These are phyloP conservation scores for Diplodia intermedia DNA, from an alignment of 2,329 filamentous ascomycete genomes.

Conservation along the genomic window DNA sequence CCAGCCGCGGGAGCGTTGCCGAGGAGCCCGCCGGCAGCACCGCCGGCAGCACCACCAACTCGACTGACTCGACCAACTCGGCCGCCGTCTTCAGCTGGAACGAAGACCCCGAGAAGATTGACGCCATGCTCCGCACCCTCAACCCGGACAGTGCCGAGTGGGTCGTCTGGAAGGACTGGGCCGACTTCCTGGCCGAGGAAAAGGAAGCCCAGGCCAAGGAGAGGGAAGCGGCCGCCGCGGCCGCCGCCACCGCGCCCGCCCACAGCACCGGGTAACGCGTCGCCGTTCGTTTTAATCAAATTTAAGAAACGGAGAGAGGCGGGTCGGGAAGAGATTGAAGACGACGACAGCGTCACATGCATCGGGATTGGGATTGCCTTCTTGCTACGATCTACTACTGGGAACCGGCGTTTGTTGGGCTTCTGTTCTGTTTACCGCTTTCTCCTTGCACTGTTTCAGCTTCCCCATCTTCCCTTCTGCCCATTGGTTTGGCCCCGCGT, in stretches of 20 bases:
- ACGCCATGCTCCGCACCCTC: conserved; percentile 25
- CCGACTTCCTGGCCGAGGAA: conserved; percentile 28
- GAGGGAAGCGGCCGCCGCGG: conserved; percentile 2
- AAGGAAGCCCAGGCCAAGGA: conserved; percentile 9
- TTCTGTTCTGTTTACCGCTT: not conserved
- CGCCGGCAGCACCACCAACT: not conserved
- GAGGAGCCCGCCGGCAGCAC: not conserved
- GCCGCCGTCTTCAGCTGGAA: conserved; percentile 23
- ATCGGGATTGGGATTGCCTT: conserved; percentile 10
- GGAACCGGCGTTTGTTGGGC: conserved; percentile 10
- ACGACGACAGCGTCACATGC: conserved; percentile 17
- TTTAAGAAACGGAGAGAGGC: not conserved
- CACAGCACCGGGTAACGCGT: conserved; percentile 11
- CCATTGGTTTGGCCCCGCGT: not conserved
- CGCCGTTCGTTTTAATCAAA: not conserved
- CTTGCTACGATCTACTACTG: not conserved
- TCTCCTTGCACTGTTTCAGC: not conserved
- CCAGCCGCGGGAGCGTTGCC: conserved; percentile 5
- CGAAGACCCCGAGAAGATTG: conserved; percentile 28
- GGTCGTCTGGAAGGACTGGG: conserved; percentile 32
- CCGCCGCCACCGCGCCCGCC: conserved; percentile 5
- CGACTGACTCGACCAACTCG: not conserved
- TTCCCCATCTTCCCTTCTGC: not conserved
- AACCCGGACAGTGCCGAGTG: conserved; percentile 29
- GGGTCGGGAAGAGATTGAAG: not conserved